These are phyloP conservation scores for Monilinia polystroma DNA, from an alignment of 2,329 filamentous ascomycete genomes.

Conservation along the genomic window DNA sequence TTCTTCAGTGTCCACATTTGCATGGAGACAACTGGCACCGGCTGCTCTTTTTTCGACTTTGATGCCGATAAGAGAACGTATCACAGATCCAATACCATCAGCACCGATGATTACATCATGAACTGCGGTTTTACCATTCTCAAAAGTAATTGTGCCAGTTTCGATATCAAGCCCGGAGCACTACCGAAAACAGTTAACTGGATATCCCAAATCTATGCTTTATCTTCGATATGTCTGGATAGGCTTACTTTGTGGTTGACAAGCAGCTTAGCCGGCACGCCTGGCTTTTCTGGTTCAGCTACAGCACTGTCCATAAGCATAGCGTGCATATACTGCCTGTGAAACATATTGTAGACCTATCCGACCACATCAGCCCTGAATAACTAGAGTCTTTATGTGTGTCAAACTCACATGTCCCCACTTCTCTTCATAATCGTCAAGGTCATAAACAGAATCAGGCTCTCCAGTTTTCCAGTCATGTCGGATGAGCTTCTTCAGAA, in stretches of 20 bases:
- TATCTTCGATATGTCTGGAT: slow-evolving; percentile 32
- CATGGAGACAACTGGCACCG: slow-evolving; percentile 61
- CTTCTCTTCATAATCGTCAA: slow-evolving; percentile 62
- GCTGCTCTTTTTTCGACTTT: slow-evolving; percentile 58
- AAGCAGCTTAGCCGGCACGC: slow-evolving; percentile 51
- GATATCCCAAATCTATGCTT: background rate
- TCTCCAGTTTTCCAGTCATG: slow-evolving; percentile 68
- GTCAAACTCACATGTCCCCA: slow-evolving; percentile 54
- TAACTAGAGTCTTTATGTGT: background rate
- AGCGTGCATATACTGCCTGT: slow-evolving; percentile 64
- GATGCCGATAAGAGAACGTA: slow-evolving; percentile 59
- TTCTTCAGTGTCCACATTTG: slow-evolving; percentile 62
- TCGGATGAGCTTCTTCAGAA: slow-evolving; percentile 65
- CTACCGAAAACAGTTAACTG: background rate
- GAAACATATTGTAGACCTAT: slow-evolving; percentile 64
- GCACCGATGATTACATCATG: slow-evolving; percentile 43
- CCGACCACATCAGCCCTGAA: background rate
- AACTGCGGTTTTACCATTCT: slow-evolving; percentile 35
- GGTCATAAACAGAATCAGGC: slow-evolving; percentile 44
- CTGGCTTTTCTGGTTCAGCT: slow-evolving; percentile 53
- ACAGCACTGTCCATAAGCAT: slow-evolving; percentile 62
- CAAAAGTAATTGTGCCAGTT: slow-evolving; percentile 46
- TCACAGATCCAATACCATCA: slow-evolving; percentile 58
- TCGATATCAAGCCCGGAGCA: slow-evolving; percentile 47
- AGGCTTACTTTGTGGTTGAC: slow-evolving; percentile 55